Percentiles rank a stretch among this genome's conserved stretches.
Evolutionary conservation across 2,329 filamentous ascomycete species (phyloP).

Genomic region (Aureobasidium leucospermi): DNA sequence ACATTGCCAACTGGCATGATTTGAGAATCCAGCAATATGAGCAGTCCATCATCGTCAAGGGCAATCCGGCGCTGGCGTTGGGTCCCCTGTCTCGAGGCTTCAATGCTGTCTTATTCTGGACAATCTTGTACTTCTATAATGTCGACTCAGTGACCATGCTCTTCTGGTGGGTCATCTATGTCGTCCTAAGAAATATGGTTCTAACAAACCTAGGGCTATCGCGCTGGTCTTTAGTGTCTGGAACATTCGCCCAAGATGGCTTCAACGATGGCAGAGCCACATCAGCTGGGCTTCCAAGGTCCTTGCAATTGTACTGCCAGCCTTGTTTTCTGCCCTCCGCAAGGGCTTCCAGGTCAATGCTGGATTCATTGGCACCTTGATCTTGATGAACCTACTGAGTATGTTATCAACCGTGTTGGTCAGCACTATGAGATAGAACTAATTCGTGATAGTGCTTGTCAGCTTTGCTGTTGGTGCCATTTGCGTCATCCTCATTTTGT

Average conservation of each 20-base stretch:
- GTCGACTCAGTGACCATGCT: constrained; percentile 14
- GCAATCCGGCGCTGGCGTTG: constrained; percentile 16
- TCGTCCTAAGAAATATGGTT: too few species aligned
- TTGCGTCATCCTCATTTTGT: constrained; percentile 17
- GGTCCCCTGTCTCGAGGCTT: constrained; percentile 18
- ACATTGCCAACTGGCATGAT: constrained; percentile 15
- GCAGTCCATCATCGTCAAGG: constrained; percentile 10
- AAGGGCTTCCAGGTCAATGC: constrained; percentile 13
- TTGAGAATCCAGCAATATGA: constrained; percentile 15
- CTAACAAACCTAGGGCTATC: constrained; percentile 13
- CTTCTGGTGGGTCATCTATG: not conserved
- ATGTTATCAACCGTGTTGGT: not conserved
- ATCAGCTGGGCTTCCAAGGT: constrained; percentile 13
- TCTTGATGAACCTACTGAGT: constrained; percentile 16
- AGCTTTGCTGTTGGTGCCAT: constrained; percentile 16
- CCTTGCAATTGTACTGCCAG: constrained; percentile 14
- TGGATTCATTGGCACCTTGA: constrained; percentile 5
- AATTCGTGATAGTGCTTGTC: constrained; percentile 15
- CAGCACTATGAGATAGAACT: not conserved
- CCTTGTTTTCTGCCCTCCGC: constrained; percentile 13
- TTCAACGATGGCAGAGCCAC: constrained; percentile 1
- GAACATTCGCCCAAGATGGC: constrained; percentile 12
- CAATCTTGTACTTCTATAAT: constrained; percentile 18
- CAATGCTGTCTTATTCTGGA: constrained; percentile 18
- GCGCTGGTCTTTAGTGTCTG: constrained; percentile 18